A percentile compares a stretch with the other conserved stretches of the same genome.
Conservation (phyloP, 805 yeast genomes). For the Starmerella apicola region DNA sequence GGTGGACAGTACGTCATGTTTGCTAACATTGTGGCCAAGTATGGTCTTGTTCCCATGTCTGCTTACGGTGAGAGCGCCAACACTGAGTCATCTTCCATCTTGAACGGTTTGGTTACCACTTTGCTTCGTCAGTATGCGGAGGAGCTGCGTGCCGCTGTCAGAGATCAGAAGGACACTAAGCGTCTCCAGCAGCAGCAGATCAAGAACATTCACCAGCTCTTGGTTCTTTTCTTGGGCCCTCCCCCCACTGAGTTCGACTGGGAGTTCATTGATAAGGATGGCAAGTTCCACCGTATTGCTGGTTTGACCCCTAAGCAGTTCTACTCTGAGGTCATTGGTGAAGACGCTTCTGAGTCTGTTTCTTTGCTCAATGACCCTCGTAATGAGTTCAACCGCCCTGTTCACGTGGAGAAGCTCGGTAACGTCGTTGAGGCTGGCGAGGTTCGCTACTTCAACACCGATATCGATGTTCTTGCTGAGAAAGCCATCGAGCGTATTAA, state of each 20-base stretch:
- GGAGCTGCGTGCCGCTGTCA: slow-evolving; percentile 41
- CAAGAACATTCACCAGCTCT: slow-evolving; percentile 49
- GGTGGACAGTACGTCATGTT: slow-evolving; percentile 89
- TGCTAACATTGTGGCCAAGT: slow-evolving; percentile 60
- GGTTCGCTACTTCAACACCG: slow-evolving; percentile 59
- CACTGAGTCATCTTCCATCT: slow-evolving; percentile 37
- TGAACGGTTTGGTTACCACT: slow-evolving; percentile 53
- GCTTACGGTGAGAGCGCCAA: slow-evolving; percentile 58
- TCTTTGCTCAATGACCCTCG: slow-evolving; percentile 77
- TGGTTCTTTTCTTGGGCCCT: slow-evolving; percentile 58
- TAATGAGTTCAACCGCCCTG: slow-evolving; percentile 49
- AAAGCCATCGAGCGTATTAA: slow-evolving; percentile 58
- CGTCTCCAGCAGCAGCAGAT: slow-evolving; percentile 34
- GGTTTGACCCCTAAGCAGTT: slow-evolving; percentile 53
- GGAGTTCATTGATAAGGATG: slow-evolving; percentile 68
- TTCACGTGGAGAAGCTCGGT: slow-evolving; percentile 62
- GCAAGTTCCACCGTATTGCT: slow-evolving; percentile 33
- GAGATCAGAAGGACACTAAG: slow-evolving; percentile 31
- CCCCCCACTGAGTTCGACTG: slow-evolving; percentile 68
- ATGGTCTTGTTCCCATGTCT: slow-evolving; percentile 67
- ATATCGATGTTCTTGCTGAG: slow-evolving; percentile 43
- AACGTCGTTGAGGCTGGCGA: slow-evolving; percentile 60
- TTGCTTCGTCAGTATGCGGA: slow-evolving; percentile 72
- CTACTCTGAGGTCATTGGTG: slow-evolving; percentile 41
- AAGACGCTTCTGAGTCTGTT: slow-evolving; percentile 40